Base-by-base conservation (phyloP, 768 basidiomycete species). In the Dioszegia hungarica region DNA sequence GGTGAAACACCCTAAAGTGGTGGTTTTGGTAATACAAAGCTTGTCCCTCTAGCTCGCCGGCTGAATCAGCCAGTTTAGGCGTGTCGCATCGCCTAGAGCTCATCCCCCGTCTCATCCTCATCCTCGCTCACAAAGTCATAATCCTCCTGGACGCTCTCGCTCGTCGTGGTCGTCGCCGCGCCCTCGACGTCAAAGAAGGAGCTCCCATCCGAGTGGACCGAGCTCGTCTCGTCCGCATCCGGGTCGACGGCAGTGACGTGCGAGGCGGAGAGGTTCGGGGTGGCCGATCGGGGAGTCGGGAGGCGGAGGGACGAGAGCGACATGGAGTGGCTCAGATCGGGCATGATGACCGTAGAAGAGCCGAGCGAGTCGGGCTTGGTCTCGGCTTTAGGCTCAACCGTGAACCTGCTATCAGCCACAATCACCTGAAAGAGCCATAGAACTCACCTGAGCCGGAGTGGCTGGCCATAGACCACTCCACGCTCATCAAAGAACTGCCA, bases 151-250 rank as follows among this genome's bases (percentile, higher is more conserved):
- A 58, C 55, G 10, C 43, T 39, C 17, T 60, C 57, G 15, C 47
- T 57, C 12, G 60, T 61, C 14, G 58, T 58, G 39, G 54, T 58
- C 10, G 56, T 84, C 82, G 20, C 81, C 77, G 40, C 80, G 6
- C 56, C 45, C 5, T 60, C 61, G 40, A 77, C 75, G 37, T 69
- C 67, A 28, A 69, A 43, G 24, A 66, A 62, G 5, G 43, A 58
- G 33, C 41, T 38, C 19, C 19, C 37, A 29, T 40, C 44, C 12
- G 56, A 44, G 28, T 37, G 37, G 41, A 59, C 19, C 2, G 51
- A 43, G 45, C 53, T 38, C 11, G 62, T 56, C 15, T 49, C 46
- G 20, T 56, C 53, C 5, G 31, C 54, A 25, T 66, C 57, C 14
- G 43, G 41, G 25, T 25, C n/a, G 24, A 22, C 25, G 15, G 14